Evolutionary conservation across 257 asterid genomes (phyloP).

Genomic region (Nicotiana paniculata): DNA sequence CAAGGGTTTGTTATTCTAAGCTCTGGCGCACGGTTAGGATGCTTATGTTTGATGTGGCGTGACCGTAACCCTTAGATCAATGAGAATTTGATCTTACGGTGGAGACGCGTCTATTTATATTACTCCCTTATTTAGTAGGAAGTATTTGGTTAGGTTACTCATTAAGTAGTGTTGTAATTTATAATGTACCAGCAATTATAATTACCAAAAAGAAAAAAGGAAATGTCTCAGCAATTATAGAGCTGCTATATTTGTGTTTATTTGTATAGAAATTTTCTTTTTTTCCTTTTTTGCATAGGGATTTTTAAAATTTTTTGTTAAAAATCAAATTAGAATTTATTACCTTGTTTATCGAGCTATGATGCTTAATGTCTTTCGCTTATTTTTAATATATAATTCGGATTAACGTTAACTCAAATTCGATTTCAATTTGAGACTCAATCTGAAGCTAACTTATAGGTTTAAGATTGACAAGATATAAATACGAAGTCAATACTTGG

Average conservation of each 20-base stretch:
- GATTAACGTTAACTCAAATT: neutral
- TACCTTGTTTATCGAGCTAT: neutral
- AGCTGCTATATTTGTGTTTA: neutral
- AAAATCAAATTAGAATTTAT: neutral
- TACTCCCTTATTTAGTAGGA: neutral
- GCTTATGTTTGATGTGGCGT: neutral
- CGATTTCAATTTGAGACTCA: neutral
- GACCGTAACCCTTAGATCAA: neutral
- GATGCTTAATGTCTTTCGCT: neutral
- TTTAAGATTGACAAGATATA: neutral
- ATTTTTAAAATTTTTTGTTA: neutral
- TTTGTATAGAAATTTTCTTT: neutral
- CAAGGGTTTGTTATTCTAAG: conserved; percentile 16
- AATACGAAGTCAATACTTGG: neutral
- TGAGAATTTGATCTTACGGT: neutral
- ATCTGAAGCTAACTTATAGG: neutral
- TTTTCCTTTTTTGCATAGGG: neutral
- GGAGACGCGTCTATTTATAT: neutral
- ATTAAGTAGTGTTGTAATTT: neutral
- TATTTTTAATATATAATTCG: neutral
- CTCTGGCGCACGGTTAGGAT: neutral
- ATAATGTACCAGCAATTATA: too few species aligned
- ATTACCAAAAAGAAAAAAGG: too few species aligned
- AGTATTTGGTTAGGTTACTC: neutral
- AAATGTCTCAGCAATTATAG: neutral